Conservation (phyloP, 345 rosid genomes). For the Ailanthus altissimus region DNA sequence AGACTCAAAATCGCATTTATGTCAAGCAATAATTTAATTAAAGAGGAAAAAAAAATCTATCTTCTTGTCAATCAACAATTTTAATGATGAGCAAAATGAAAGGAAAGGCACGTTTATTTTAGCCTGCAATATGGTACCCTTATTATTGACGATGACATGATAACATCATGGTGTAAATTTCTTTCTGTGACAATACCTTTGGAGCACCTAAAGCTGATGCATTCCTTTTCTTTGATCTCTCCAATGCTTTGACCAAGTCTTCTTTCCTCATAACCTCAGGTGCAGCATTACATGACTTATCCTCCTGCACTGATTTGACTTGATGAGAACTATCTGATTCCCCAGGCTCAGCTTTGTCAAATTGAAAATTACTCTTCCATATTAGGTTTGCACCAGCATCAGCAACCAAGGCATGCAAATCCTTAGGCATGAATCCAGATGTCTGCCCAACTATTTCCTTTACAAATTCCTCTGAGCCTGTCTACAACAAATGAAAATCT, state of each 20-base stretch:
- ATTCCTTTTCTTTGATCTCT: slow-evolving; percentile 89
- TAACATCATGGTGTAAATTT: slow-evolving; percentile 8
- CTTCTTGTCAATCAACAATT: slow-evolving; percentile 1
- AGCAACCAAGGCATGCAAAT: slow-evolving; percentile 80
- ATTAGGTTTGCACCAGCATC: slow-evolving; percentile 82
- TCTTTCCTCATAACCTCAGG: slow-evolving; percentile 48
- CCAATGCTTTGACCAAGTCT: slow-evolving; percentile 67
- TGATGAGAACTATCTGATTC: slow-evolving; percentile 34
- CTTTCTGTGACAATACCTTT: slow-evolving; percentile 51
- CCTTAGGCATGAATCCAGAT: slow-evolving; percentile 92
- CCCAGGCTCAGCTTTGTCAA: slow-evolving; percentile 34
- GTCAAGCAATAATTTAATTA: slow-evolving; percentile 13
- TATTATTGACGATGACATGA: neutral
- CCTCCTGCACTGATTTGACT: slow-evolving; percentile 34
- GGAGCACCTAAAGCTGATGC: slow-evolving; percentile 96
- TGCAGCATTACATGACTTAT: slow-evolving; percentile 28
- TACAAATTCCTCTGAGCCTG: slow-evolving; percentile 54
- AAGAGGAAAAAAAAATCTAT: slow-evolving; percentile 8
- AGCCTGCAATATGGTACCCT: neutral
- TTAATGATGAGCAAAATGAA: neutral
- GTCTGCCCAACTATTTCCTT: slow-evolving; percentile 89
- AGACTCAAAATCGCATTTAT: slow-evolving; percentile 10
- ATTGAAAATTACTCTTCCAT: slow-evolving; percentile 39
- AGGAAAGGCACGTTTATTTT: neutral
- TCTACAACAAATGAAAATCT: slow-evolving; percentile 50